These are phyloP conservation scores for Vickermania spadyakhi DNA, from an alignment of 208 protist genomes.

Conservation along the genomic window DNA sequence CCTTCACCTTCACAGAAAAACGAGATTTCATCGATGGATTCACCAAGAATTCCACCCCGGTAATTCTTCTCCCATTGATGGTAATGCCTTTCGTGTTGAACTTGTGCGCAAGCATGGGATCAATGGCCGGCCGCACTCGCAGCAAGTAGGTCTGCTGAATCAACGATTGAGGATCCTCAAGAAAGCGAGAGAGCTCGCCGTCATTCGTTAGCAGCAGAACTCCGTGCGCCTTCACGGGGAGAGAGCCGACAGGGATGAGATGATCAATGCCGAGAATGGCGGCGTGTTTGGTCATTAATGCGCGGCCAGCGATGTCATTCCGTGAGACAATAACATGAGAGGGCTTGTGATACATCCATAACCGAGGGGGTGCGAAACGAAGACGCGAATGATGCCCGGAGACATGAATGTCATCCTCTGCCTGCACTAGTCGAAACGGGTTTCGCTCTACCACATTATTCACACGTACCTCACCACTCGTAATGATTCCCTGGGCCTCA, in stretches of 20 bases:
- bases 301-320: conserved; percentile 59
- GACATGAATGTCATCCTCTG: conserved; percentile 72
- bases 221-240: conserved; percentile 78
- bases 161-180: conserved; percentile 64
- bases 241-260: conserved; percentile 76
- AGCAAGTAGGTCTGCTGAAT: conserved; percentile 85
- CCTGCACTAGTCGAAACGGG: conserved; percentile 64
- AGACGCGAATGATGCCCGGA: conserved; percentile 56
- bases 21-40: conserved; percentile 71
- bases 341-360: conserved; percentile 89
- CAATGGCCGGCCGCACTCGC: conserved; percentile 72
- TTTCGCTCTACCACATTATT: conserved; percentile 81
- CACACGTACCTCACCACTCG: conserved; percentile 74
- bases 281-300: conserved; percentile 71
- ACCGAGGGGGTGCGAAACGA: conserved; percentile 63
- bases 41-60: conserved; percentile 66
- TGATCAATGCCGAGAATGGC: conserved; percentile 82
- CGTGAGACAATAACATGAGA: conserved; percentile 80
- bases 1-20: conserved; percentile 78
- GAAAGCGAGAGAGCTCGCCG: conserved; percentile 74
- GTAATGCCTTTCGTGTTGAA: conserved; percentile 76
- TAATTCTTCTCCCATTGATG: conserved; percentile 62
- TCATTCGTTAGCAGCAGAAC: conserved; percentile 84
- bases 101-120: conserved; percentile 76
- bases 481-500: conserved; percentile 57